Evolutionary conservation across 352 stramenopile species (phyloP).

Genomic region (Aphanomyces euteiches): DNA sequence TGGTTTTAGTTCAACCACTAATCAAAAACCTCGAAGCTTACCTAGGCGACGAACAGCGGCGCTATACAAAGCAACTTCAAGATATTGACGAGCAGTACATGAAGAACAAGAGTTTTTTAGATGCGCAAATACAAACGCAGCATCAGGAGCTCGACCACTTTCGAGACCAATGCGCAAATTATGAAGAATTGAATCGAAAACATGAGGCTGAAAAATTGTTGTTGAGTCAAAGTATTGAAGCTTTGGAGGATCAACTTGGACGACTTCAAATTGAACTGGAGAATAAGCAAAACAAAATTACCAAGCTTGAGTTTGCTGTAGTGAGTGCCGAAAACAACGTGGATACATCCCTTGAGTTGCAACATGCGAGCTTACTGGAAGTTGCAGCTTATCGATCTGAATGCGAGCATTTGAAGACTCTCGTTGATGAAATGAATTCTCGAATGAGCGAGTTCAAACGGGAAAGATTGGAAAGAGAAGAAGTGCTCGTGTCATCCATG

Average conservation of each 20-base stretch:
- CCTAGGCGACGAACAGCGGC: too few relatives aligned
- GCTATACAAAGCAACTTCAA: too few relatives aligned
- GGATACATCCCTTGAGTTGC: not conserved
- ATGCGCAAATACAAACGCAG: too few relatives aligned
- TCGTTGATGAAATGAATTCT: not conserved
- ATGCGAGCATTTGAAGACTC: conserved; percentile 1
- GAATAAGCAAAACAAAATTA: not conserved
- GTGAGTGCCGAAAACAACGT: not conserved
- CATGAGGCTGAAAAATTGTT: too few relatives aligned
- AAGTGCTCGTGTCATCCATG: not conserved
- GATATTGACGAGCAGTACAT: too few relatives aligned
- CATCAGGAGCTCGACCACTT: too few relatives aligned
- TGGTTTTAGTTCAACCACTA: too few relatives aligned
- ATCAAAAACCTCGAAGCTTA: too few relatives aligned
- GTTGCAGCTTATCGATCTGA: not conserved
- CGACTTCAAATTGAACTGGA: not conserved
- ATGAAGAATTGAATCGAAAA: too few relatives aligned
- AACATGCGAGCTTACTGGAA: not conserved
- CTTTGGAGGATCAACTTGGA: not conserved
- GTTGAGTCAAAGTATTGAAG: too few relatives aligned
- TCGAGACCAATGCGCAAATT: too few relatives aligned
- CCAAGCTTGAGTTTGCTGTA: not conserved
- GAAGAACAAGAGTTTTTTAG: too few relatives aligned
- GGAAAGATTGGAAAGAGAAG: not conserved
- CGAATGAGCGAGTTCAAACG: not conserved